Base-by-base conservation (phyloP, 106 monocot genomes). In the Dioscorea zingiberensis region DNA sequence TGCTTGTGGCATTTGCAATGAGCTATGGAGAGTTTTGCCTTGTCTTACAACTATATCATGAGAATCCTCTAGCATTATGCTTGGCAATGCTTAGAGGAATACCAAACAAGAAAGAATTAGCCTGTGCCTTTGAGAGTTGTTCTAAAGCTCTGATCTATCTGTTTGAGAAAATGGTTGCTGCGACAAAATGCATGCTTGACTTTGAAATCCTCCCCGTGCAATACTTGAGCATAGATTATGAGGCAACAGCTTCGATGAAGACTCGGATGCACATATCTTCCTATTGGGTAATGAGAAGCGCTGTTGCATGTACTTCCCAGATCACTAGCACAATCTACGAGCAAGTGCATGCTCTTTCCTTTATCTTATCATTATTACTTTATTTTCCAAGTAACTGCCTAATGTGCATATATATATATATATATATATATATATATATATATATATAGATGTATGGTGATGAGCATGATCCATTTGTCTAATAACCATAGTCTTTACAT, bases 201-300 rank as follows among this genome's bases (percentile, higher is more conserved):
- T 74, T 74, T 62, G 80, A 80, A 57, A 62, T 47, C 0, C 70
- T 69, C 27, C 74, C 65, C 3, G 48, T 46, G 60, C 63, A 75
- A 24, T 75, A 70, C 9, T 3, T 21, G 11, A 55, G 15, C 27
- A 19, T 79, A 22, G 78, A 69, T 44, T 61, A 44, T 47, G 53
- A 69, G 22, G 71, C 68, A 44, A 62, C 64, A 22, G 44, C 67
- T 6, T 25, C 12, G 9, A n/a, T 68, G 46, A 78, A 78, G 72
- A 22, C 47, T 55, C 46, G 48, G 21, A 53, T 79, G 30, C 73
- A 73, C 47, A 46, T 64, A 9, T 59, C 78, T 63, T 62, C 78
- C 17, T 73, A 79, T 48, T 79, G 78, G 78, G 62, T 79, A 55
- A 73, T 79, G 63, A 68, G 78, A 53, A 79, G 62, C 29, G 59